Base-by-base conservation (phyloP, 2,329 filamentous ascomycete genomes). In the Aspergillus tanneri region DNA sequence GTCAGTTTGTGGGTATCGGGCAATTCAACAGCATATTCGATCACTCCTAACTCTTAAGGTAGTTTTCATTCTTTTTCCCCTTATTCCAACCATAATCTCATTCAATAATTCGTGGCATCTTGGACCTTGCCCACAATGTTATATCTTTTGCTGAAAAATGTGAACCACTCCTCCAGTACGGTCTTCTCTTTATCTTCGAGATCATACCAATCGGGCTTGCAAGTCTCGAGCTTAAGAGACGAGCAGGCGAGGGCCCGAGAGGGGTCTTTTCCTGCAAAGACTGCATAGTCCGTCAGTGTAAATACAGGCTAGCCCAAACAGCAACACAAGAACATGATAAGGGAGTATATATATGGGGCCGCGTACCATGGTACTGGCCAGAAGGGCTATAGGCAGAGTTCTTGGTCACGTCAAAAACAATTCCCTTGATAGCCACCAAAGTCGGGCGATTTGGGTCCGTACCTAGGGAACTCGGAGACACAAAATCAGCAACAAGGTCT, bases 101-200 rank as follows among this genome's bases (percentile, higher is more conserved):
- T 39, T 58, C 51, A 70, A 36, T 61, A 62, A 53, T 71, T 72
- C 34, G 60, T 65, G 14, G 68, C 69, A 40, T 64, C 68, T 54
- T 69, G 57, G 7, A 76, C 72, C 61, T 73, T 74, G 35, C 73
- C 73, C 32, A 76, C 72, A 44, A 97, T 81, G 62, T 96, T 97
- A 75, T 99, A 99, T 49, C 93, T 81, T 77, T 97, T 99, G 58
- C 87, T 89, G 72, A 99, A 99, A 73, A 95, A 99, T 2, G 87
- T 95, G 55, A 86, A 83, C 93, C 93, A 99, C 69, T 99, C 93
- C 45, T 92, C 81, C 52, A 99, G 74, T 3, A 87, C 85, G 21
- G 82, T 83, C 75, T 93, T 89, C 69, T 96, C 85, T 71, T 93
- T 90, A 18, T 95, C 90, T 11, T 79, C 77, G 43, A 99, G 76